Conservation (phyloP, 2,329 filamentous ascomycete genomes). For the Diaporthe ilicicola region DNA sequence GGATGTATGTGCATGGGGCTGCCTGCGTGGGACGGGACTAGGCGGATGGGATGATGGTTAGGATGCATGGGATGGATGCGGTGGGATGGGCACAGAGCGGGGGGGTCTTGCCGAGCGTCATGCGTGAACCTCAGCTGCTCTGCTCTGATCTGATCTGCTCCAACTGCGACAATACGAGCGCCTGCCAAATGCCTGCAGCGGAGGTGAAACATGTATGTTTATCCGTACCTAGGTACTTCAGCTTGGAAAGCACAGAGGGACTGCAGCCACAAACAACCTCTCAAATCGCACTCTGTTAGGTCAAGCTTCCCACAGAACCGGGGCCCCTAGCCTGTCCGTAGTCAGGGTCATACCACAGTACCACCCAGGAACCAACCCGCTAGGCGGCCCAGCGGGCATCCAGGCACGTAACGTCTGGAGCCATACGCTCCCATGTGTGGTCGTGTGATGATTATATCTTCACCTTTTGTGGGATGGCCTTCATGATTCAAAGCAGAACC, state of each 20-base stretch:
- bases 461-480: neutral
- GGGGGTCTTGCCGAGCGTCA: slow-evolving; percentile 3
- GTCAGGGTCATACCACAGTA: slow-evolving; percentile 7
- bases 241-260: neutral
- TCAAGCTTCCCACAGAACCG: neutral
- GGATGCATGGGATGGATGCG: neutral
- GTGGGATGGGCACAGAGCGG: neutral
- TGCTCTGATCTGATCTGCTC: neutral
- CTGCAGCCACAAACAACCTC: neutral
- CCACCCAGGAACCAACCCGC: slow-evolving; percentile 1
- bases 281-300: neutral
- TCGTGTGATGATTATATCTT: neutral
- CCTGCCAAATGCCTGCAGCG: neutral
- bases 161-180: neutral
- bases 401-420: neutral
- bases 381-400: neutral
- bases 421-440: neutral
- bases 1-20: neutral
- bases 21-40: neutral
- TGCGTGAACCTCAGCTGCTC: slow-evolving; percentile 12
- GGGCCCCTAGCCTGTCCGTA: neutral
- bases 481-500: neutral
- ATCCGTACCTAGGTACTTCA: too few species aligned
- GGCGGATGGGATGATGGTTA: neutral
- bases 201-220: slow-evolving; percentile 4